Base-by-base conservation (phyloP, 108 stramenopile genomes). In the Cyclostephanos tholiformis region DNA sequence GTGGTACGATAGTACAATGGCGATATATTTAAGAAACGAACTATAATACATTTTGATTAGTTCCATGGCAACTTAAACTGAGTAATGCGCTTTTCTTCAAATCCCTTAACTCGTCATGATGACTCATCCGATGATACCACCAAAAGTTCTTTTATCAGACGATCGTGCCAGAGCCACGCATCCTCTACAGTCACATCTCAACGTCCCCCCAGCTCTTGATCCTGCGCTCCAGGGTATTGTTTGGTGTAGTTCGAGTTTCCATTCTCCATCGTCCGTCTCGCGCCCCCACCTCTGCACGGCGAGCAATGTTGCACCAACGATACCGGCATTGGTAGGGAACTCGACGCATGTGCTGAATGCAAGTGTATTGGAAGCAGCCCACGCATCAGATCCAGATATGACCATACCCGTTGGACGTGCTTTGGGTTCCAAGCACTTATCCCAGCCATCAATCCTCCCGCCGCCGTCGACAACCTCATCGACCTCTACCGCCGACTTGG, bases 191-290 rank as follows among this genome's bases (percentile, higher is more conserved):
- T 90, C 89, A 67, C 92, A 93, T 9, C 76, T 72, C 39, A 93
- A 74, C 4, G 87, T 93, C 9, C 92, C 92, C 32, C 84, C 86
- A 20, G 92, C 92, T 52, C 76, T 82, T 2, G 84, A 70, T 23
- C 82, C 87, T 17, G 75, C 43, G 68, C 79, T 86, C 92, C 92
- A 93, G 2, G 92, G 92, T 59, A 93, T 93, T 0, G 89, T 93
- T 65, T 93, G 89, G 70, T 93, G 92, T 30, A 89, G 61, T 27
- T 75, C 77, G 20, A 93, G 77, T 56, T 85, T 89, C 92, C 92
- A 93, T 14, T 82, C 82, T 30, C 80, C 82, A 10, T 73, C 25
- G 0, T 48, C 62, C 30, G 57, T 63, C 27, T 63, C 65, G 38
- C 86, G 78, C 41, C 51, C 61, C 87, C 89, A 93, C 57, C 82